Evolutionary conservation across 2,329 filamentous ascomycete genomes (phyloP), one percentile per base, ranked within the genome.

Genomic region (Penicillium sp.): DNA sequence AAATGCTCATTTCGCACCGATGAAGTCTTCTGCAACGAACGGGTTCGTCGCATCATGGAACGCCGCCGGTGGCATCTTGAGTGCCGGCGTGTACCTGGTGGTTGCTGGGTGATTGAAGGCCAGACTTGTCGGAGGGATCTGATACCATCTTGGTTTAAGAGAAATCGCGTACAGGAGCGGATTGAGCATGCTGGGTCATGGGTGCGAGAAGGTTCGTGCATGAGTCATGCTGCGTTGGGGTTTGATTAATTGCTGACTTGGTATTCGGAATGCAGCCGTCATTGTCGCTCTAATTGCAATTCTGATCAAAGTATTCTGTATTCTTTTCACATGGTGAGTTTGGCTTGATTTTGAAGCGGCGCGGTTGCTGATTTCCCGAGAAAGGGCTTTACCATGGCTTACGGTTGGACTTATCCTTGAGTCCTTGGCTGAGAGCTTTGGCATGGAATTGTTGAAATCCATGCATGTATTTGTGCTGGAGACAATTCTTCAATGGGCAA

Each of bases 1-100:
- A 74, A 73, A 52, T 78, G 76, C 52, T 74, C 71, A 2, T 73
- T 79, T 45, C 69, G 71, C 8, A 78, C 75, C 4, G 76, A 79
- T 57, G 74, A 74, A 46, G 61, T 68, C 0, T 79, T 79, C 54
- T 79, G 76, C 55, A 75, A 73, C 42, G 59, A 58, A n/a, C 67
- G 73, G n/a, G 72, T 79, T 26, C 67, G 70, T 7, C 60, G 60
- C 3, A 77, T 78, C n/a, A 79, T 79, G 74, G 70, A 74, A 55
- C 70, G 69, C 48, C 64, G 76, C 31, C 71, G 76, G 29, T 60
- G 71, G 47, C 76, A 79, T 68, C 64, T 69, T 6, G 76, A 79
- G 52, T 79, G 76, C 63, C 64, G 56, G 5, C 59, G 63, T 16
- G 60, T 57, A 1, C 49, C 49, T 9, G 66, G 71, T 3, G 76